These are phyloP conservation scores for Cercospora citrullina DNA, from an alignment of 2,329 filamentous ascomycete genomes.

Conservation along the genomic window DNA sequence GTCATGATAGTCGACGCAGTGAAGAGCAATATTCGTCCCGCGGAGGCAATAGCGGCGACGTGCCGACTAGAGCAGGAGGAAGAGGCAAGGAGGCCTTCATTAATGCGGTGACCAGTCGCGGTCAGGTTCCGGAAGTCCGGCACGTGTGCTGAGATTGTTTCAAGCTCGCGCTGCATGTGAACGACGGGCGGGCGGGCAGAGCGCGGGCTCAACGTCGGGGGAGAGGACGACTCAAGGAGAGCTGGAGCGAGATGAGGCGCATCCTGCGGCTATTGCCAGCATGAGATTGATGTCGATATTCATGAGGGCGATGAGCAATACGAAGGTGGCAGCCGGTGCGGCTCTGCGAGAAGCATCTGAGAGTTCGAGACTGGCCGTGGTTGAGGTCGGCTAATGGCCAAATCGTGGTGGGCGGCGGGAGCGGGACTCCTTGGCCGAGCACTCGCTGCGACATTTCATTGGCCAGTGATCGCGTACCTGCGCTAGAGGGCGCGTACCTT, in stretches of 20 bases:
- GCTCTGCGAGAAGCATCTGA: not conserved
- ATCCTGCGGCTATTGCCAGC: not conserved
- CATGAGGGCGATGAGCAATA: not conserved
- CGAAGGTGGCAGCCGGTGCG: not conserved
- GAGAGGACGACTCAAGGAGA: not conserved
- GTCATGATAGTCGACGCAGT: not conserved
- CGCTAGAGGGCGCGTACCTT: not conserved
- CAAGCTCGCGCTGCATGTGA: not conserved
- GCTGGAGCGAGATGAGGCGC: not conserved
- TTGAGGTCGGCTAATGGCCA: conserved; percentile 1
- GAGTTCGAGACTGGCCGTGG: conserved; percentile 2
- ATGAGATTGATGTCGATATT: not conserved
- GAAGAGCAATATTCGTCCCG: not conserved
- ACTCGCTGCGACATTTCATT: not conserved
- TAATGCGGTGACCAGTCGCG: not conserved
- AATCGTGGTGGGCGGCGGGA: conserved; percentile 1
- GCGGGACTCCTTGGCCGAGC: not conserved
- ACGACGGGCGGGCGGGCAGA: not conserved
- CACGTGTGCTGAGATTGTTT: not conserved
- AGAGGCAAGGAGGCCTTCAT: not conserved
- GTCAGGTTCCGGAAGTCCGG: not conserved
- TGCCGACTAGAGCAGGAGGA: not conserved
- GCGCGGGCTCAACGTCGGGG: not conserved
- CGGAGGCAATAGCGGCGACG: not conserved
- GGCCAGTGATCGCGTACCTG: conserved; percentile 10